A percentile compares a stretch with the other conserved stretches of the same genome.
These are phyloP conservation scores for Thelonectria blattea DNA, from an alignment of 2,329 filamentous ascomycete genomes.

Conservation along the genomic window DNA sequence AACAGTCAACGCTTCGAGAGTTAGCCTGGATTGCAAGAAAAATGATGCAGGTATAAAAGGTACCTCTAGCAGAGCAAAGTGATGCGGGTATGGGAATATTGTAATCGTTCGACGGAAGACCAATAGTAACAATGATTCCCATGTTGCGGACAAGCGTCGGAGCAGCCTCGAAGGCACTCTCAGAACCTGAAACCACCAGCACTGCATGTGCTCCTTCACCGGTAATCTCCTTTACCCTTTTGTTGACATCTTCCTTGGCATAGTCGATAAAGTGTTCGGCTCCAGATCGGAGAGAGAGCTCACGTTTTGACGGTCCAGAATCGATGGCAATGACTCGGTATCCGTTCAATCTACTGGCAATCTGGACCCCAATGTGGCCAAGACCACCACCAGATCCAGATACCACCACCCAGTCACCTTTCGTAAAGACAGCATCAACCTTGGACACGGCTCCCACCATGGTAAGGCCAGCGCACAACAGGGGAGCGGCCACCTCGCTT, in stretches of 20 bases:
- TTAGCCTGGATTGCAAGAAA: neutral
- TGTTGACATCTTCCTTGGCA: slow-evolving; percentile 24
- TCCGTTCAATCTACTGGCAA: slow-evolving; percentile 30
- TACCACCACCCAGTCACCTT: slow-evolving; percentile 41
- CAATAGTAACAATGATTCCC: slow-evolving; percentile 36
- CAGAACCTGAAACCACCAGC: slow-evolving; percentile 36
- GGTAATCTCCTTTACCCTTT: slow-evolving; percentile 32
- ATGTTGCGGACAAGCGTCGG: slow-evolving; percentile 36
- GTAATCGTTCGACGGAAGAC: slow-evolving; percentile 38
- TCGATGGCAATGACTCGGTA: slow-evolving; percentile 41
- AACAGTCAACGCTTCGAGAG: slow-evolving; percentile 18
- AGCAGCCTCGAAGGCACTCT: slow-evolving; percentile 34
- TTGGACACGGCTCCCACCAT: slow-evolving; percentile 41
- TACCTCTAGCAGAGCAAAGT: slow-evolving; percentile 32
- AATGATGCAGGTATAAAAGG: accelerated
- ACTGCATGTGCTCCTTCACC: slow-evolving; percentile 38
- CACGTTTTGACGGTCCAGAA: slow-evolving; percentile 29
- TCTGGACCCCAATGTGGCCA: slow-evolving; percentile 43
- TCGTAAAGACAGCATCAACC: slow-evolving; percentile 7
- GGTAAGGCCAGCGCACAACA: slow-evolving; percentile 43
- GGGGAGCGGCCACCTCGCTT: slow-evolving; percentile 34
- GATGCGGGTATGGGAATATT: slow-evolving; percentile 35
- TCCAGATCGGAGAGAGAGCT: slow-evolving; percentile 31
- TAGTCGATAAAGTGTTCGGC: slow-evolving; percentile 41
- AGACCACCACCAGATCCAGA: slow-evolving; percentile 42